Evolutionary conservation across 1,139 yeast species (phyloP), one percentile per base, ranked within the genome.

Genomic region (Nematodospora anomalae): DNA sequence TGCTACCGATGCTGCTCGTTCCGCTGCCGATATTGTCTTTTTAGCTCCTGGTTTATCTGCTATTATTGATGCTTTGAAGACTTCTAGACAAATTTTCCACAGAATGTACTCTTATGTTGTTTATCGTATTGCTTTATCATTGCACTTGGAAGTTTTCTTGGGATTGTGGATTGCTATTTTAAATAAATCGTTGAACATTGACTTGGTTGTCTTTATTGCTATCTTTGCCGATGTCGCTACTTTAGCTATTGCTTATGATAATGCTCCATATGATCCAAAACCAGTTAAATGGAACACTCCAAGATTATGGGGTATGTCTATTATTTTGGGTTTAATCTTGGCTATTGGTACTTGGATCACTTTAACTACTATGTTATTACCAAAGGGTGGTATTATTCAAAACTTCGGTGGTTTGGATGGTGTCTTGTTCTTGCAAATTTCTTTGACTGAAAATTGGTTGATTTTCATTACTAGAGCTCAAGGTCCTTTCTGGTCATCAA

Each of bases 231-330:
- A 87, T 74, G 94, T 87, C 74, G 96, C 96, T 50, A 87, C 96
- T 57, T 75, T 87, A 63, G 90, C 96, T 52, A 86, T 87, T 79
- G 96, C 95, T 69, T 87, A 87, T 71, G 96, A 87, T 71, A 85
- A 92, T 58, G 98, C 98, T 72, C 98, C 97, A 62, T 92, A 77
- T 78, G 94, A 92, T 68, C 95, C 88, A 67, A 74, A 76, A 62
- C 98, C 98, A 57, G 97, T 92, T 62, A 92, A 92, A 75, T 92
- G 98, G 98, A 90, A 92, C 83, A 74, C 90, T 63, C 95, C 95
- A 71, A 84, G 95, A 82, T 76, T 87, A 69, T 87, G 96, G 96
- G 95, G 94, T 79, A 85, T 87, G 92, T 85, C 95, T 55, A 77
- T 86, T 56, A 62, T 86, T 57, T 75, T 87, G 68, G 96, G 96